Evolutionary conservation across 306 rosid species (phyloP).

Genomic region (Abrus precatorius): DNA sequence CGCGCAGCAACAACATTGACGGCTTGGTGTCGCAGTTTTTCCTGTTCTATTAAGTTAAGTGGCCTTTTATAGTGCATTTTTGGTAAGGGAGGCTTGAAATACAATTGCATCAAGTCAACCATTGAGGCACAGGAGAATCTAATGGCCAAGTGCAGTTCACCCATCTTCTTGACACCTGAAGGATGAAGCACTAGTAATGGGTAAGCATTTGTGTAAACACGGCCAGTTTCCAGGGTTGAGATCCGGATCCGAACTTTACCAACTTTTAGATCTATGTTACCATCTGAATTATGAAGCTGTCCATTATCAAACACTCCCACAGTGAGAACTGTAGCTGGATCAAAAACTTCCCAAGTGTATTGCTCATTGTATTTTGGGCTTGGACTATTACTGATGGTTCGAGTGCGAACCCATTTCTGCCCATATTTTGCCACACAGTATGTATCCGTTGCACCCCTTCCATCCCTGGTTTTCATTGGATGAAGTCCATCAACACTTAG

Average conservation of each 20-base stretch:
- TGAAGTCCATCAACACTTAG: conserved; percentile 73
- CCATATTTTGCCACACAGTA: conserved; percentile 97
- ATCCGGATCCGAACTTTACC: conserved; percentile 93
- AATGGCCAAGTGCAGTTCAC: conserved; percentile 90
- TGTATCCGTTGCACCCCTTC: conserved; percentile 78
- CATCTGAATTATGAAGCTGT: conserved; percentile 62
- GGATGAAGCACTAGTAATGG: conserved; percentile 88
- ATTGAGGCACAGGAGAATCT: conserved; percentile 76
- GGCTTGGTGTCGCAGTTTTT: conserved; percentile 82
- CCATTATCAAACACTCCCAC: conserved; percentile 87
- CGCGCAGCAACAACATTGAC: conserved; percentile 85
- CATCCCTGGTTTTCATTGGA: conserved; percentile 82
- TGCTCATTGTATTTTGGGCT: conserved; percentile 92
- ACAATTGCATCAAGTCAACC: conserved; percentile 67
- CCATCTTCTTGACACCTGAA: conserved; percentile 97
- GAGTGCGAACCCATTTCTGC: conserved; percentile 92
- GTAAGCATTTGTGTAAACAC: conserved; percentile 77
- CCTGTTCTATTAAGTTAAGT: conserved; percentile 74
- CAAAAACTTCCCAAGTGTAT: conserved; percentile 93
- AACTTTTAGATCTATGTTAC: conserved; percentile 61
- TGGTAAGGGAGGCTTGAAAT: conserved; percentile 81
- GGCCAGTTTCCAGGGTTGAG: conserved; percentile 83
- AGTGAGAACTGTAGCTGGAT: conserved; percentile 90
- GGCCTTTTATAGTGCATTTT: conserved; percentile 95
- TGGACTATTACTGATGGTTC: conserved; percentile 76